Conservation (phyloP, 2,329 filamentous ascomycete species). For the Onygenales sp. region DNA sequence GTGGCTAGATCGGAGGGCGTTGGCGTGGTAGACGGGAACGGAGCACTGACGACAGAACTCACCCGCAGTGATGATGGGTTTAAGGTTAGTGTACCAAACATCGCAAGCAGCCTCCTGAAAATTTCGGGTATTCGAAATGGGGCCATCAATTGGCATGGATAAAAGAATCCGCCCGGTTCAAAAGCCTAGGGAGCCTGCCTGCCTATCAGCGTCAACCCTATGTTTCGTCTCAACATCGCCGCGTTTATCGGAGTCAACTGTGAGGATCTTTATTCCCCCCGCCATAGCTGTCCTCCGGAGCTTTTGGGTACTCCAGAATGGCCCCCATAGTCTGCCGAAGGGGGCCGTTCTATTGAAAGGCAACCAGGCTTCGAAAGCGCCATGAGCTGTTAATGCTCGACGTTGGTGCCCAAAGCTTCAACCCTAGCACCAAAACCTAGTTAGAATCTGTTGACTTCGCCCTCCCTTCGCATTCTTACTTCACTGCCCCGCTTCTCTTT, state of each 20-base stretch:
- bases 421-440: conserved; percentile 3
- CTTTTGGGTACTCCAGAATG: neutral
- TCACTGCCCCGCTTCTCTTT: conserved; percentile 6
- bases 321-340: neutral
- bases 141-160: neutral
- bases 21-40: neutral
- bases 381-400: conserved; percentile 6
- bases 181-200: neutral
- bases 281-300: neutral
- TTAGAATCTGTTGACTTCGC: conserved; percentile 1
- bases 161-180: conserved; percentile 1
- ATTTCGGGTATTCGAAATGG: conserved; percentile 1
- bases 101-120: neutral
- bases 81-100: conserved; percentile 2
- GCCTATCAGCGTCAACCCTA: neutral
- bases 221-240: neutral
- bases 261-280: neutral
- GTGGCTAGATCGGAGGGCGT: neutral
- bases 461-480: conserved; percentile 1
- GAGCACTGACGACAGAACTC: neutral
- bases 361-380: neutral
- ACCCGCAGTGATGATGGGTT: neutral
- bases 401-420: conserved; percentile 11
- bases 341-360: neutral
- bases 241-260: neutral